phyloP scores from a whole-genome alignment of 2,329 filamentous ascomycete species.

The Arthroderma uncinatum region DNA sequence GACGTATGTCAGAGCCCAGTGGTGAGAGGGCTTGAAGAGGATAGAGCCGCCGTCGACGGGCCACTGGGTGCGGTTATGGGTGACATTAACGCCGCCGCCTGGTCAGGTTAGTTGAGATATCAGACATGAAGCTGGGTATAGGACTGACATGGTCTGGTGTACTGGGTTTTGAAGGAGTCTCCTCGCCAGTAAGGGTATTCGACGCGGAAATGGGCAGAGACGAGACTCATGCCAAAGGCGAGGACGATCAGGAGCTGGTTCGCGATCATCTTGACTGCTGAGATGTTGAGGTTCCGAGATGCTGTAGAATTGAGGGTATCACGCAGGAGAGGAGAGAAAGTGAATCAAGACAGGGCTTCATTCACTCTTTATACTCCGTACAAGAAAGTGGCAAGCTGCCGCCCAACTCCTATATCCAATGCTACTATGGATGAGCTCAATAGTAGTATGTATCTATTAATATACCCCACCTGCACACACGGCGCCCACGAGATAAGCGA shows the following conservation, averaged over 20 bases:
- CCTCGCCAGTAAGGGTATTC: conserved; percentile 30
- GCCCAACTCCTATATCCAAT: too few relatives aligned
- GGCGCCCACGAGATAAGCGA: too few relatives aligned
- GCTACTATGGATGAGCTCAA: too few relatives aligned
- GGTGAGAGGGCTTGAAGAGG: conserved; percentile 32
- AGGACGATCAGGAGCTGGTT: conserved; percentile 2
- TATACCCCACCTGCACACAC: too few relatives aligned
- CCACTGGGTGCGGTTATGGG: conserved; percentile 38
- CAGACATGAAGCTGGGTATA: neutral
- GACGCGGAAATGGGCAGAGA: conserved; percentile 20
- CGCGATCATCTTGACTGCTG: neutral
- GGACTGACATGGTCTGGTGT: conserved; percentile 30
- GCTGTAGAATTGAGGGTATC: neutral
- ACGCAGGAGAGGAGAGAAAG: neutral
- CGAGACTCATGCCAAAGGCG: conserved; percentile 9
- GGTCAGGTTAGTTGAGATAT: conserved; percentile 5
- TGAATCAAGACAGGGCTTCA: too few relatives aligned
- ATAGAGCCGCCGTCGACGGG: conserved; percentile 36
- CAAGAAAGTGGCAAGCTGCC: too few relatives aligned
- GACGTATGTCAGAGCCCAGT: conserved; percentile 37
- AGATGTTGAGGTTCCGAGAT: too few relatives aligned
- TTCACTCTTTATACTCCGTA: too few relatives aligned
- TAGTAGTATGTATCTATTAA: too few relatives aligned
- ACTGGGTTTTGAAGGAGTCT: conserved; percentile 34
- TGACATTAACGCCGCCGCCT: conserved; percentile 33